These are phyloP conservation scores for Aegilops longissima DNA, from an alignment of 176 grass and related monocot genomes.

Conservation along the genomic window DNA sequence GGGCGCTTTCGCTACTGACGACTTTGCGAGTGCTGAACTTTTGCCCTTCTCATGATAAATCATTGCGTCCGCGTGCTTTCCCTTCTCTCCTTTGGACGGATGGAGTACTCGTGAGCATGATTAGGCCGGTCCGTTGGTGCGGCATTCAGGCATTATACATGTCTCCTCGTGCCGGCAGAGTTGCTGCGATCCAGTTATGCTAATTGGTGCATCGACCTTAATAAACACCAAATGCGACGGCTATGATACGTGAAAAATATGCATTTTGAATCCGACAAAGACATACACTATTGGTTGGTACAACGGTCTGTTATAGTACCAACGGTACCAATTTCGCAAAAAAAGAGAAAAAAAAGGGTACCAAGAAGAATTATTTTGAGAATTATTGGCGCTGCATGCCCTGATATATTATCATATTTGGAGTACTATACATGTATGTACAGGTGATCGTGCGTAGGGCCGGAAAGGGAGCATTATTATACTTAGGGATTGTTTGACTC, in stretches of 20 bases:
- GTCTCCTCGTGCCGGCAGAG: neutral
- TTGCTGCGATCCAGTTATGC: too few relatives aligned
- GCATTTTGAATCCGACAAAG: neutral
- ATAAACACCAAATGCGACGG: neutral
- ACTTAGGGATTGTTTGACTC: neutral
- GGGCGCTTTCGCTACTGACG: neutral
- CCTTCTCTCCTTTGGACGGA: neutral
- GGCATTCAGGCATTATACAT: neutral
- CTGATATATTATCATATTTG: conserved; percentile 8
- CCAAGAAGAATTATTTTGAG: neutral
- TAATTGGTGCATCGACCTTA: too few relatives aligned
- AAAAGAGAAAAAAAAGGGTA: too few relatives aligned
- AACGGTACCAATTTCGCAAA: neutral
- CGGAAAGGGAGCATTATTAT: too few relatives aligned
- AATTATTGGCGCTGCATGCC: conserved; percentile 7
- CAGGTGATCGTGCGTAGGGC: neutral
- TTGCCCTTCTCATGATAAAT: neutral
- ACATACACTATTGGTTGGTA: neutral
- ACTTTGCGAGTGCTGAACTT: neutral
- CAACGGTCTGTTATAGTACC: conserved; percentile 4
- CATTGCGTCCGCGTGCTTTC: neutral
- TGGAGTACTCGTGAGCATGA: neutral
- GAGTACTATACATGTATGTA: neutral
- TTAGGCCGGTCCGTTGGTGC: neutral
- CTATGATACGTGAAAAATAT: neutral